phyloP scores from a whole-genome alignment of 1,284 basidiomycete species.

The Ustilago shanxiensis region DNA sequence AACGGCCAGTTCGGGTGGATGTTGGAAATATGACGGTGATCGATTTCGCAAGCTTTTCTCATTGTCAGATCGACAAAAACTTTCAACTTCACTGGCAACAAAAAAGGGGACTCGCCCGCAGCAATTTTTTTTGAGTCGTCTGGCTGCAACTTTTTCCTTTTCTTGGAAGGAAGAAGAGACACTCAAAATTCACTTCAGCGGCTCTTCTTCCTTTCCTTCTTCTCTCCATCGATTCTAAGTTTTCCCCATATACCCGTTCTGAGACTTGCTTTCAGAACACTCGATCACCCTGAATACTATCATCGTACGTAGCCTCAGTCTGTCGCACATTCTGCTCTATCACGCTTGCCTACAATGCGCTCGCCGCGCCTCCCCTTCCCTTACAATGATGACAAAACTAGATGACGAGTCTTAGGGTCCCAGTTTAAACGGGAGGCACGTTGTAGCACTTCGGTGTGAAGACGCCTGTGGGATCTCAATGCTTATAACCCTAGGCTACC shows the following conservation, averaged over 20 bases:
- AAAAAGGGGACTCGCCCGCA: conserved; percentile 21
- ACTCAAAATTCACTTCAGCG: background rate
- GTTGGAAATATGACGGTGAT: conserved; percentile 15
- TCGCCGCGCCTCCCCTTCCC: background rate
- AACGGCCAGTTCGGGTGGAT: background rate
- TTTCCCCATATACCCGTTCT: conserved; percentile 48
- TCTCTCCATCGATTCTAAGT: conserved; percentile 39
- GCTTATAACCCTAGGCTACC: conserved; percentile 66
- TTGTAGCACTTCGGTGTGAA: conserved; percentile 34
- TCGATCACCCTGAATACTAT: conserved; percentile 28
- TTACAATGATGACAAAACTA: conserved; percentile 59
- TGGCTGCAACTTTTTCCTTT: conserved; percentile 1
- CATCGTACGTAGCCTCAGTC: conserved; percentile 31
- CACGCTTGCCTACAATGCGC: background rate
- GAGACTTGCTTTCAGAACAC: conserved; percentile 45
- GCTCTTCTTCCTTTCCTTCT: conserved; percentile 10
- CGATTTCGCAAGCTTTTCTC: conserved; percentile 8
- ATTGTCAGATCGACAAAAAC: conserved; percentile 10
- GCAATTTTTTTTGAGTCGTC: conserved; percentile 10
- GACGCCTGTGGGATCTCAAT: conserved; percentile 48
- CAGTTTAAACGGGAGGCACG: conserved; percentile 49
- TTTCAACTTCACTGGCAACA: background rate
- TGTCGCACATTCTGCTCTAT: background rate
- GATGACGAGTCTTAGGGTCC: conserved; percentile 67
- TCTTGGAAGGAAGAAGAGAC: background rate